Evolutionary conservation across 2,329 filamentous ascomycete genomes (phyloP).

Genomic region (Chaetomiaceae sp.): DNA sequence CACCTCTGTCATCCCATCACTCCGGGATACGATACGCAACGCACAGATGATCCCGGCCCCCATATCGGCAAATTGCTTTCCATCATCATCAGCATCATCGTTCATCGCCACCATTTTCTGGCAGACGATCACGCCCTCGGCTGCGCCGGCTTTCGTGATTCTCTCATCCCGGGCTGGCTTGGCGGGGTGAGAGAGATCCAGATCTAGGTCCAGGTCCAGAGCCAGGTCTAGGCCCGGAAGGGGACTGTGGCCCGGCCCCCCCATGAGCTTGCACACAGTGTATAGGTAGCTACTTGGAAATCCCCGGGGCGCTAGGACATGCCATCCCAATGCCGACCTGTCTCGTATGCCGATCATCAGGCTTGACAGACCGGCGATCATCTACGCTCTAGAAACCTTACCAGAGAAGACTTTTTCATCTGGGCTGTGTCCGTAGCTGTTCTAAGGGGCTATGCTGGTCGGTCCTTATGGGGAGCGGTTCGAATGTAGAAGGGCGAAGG

Average conservation of each 20-base stretch:
- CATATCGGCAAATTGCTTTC: conserved; percentile 1
- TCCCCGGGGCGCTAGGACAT: conserved; percentile 10
- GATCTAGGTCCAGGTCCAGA: not conserved
- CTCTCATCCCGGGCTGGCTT: conserved; percentile 5
- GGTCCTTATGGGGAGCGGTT: too few species aligned
- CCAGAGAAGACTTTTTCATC: too few species aligned
- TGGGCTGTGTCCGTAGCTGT: too few species aligned
- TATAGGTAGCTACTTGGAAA: too few species aligned
- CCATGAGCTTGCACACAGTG: too few species aligned
- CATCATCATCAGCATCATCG: too few species aligned
- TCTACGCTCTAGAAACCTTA: conserved; percentile 15
- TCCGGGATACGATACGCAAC: not conserved
- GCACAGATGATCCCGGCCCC: not conserved
- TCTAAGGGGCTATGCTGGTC: too few species aligned
- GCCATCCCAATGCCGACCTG: not conserved
- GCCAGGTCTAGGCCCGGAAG: not conserved
- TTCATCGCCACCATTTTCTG: not conserved
- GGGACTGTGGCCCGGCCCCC: conserved; percentile 9
- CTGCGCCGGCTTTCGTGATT: not conserved
- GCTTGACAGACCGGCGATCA: conserved; percentile 15
- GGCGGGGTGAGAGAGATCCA: too few species aligned
- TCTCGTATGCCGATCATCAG: conserved; percentile 13
- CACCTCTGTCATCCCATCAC: conserved; percentile 7
- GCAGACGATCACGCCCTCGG: conserved; percentile 1
- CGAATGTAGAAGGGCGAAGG: too few species aligned